These are phyloP conservation scores for Ramalina peruviana DNA, from an alignment of 495 filamentous ascomycete species.

Conservation along the genomic window DNA sequence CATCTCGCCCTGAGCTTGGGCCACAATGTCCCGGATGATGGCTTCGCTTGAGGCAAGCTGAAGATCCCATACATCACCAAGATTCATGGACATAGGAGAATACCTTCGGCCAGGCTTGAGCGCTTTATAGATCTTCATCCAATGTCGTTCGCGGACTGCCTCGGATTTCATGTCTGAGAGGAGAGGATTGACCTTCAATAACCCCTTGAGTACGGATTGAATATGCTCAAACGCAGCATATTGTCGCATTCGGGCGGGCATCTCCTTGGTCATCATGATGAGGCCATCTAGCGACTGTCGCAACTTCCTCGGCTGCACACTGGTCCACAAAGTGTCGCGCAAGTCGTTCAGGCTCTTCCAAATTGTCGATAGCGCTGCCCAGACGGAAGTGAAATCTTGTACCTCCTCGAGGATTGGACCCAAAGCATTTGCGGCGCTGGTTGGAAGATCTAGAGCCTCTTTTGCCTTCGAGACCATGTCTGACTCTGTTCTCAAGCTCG, in stretches of 20 bases:
- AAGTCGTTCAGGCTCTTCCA: slow-evolving; percentile 96
- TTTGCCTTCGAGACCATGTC: slow-evolving; percentile 94
- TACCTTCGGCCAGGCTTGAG: slow-evolving; percentile 83
- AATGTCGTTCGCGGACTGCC: slow-evolving; percentile 89
- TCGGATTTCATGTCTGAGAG: slow-evolving; percentile 91
- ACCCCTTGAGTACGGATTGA: slow-evolving; percentile 73
- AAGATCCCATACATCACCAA: slow-evolving; percentile 96
- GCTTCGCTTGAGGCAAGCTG: slow-evolving; percentile 75
- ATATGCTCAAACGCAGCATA: slow-evolving; percentile 98
- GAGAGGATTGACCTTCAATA: slow-evolving; percentile 79
- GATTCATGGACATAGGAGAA: slow-evolving; percentile 80
- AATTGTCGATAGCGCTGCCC: slow-evolving; percentile 85
- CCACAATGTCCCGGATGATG: slow-evolving; percentile 79
- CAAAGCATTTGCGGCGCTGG: slow-evolving; percentile 61
- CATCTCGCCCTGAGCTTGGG: slow-evolving; percentile 96
- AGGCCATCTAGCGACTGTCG: slow-evolving; percentile 75
- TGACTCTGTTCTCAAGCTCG: slow-evolving; percentile 66
- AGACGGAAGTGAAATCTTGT: slow-evolving; percentile 96
- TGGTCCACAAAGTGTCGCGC: slow-evolving; percentile 80
- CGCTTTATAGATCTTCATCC: slow-evolving; percentile 92
- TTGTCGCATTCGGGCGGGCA: slow-evolving; percentile 97
- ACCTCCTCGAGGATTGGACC: slow-evolving; percentile 82
- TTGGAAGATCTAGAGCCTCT: slow-evolving; percentile 83
- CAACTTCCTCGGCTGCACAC: slow-evolving; percentile 82
- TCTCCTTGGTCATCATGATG: slow-evolving; percentile 97